A percentile compares a stretch with the other conserved stretches of the same genome.
Evolutionary conservation across 2,329 filamentous ascomycete genomes (phyloP).

Genomic region (Penicillium digitatum): DNA sequence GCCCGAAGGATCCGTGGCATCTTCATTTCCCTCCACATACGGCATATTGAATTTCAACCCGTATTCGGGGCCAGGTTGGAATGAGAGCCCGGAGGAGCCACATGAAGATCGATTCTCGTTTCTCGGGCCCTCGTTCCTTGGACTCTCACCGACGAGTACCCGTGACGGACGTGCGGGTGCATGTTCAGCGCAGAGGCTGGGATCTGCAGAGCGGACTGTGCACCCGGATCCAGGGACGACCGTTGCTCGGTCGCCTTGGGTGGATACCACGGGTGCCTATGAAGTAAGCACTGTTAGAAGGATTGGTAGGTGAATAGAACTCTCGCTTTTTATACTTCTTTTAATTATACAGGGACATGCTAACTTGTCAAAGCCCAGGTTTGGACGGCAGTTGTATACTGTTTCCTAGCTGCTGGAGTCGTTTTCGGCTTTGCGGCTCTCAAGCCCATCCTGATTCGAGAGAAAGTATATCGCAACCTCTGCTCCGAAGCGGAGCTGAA

Average conservation of each 20-base stretch:
- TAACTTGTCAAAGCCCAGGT: slow-evolving; percentile 58
- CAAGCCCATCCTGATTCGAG: slow-evolving; percentile 72
- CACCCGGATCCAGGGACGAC: slow-evolving; percentile 2
- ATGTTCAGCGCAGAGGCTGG: neutral
- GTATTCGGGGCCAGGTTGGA: slow-evolving; percentile 39
- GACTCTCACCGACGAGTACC: slow-evolving; percentile 20
- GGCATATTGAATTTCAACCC: slow-evolving; percentile 44
- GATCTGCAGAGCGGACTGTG: slow-evolving; percentile 13
- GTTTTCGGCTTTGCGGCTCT: slow-evolving; percentile 82
- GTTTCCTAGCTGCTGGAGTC: slow-evolving; percentile 71
- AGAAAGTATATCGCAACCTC: slow-evolving; percentile 65
- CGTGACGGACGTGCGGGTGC: slow-evolving; percentile 18
- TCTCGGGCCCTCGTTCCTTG: slow-evolving; percentile 12
- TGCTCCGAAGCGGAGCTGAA: slow-evolving; percentile 55
- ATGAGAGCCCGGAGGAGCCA: slow-evolving; percentile 29
- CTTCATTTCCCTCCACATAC: slow-evolving; percentile 36
- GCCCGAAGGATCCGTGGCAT: slow-evolving; percentile 29
- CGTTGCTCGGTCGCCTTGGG: slow-evolving; percentile 2
- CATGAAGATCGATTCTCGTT: slow-evolving; percentile 28
- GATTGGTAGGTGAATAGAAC: slow-evolving; percentile 43
- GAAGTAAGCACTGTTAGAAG: slow-evolving; percentile 54
- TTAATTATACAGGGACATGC: neutral
- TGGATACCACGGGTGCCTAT: slow-evolving; percentile 44
- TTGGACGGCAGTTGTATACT: slow-evolving; percentile 64
- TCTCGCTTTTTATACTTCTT: neutral